These are phyloP conservation scores for Candida ponderosae DNA, from an alignment of 805 yeast genomes.

Conservation along the genomic window DNA sequence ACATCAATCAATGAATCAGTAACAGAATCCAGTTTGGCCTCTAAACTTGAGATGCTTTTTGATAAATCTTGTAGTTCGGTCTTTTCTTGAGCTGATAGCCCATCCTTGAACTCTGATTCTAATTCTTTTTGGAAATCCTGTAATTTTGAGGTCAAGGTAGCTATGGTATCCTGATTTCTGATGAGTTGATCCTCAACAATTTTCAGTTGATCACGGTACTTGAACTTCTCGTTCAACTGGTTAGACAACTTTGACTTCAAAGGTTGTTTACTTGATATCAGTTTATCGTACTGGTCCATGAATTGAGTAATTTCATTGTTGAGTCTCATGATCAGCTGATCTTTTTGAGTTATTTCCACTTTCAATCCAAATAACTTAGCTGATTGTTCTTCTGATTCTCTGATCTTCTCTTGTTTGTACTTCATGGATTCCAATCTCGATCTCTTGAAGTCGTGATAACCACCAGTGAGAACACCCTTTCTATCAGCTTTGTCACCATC, in stretches of 20 bases:
- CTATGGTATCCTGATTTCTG: constrained; percentile 1
- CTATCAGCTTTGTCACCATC: constrained; percentile 89
- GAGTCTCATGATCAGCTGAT: constrained; percentile 41
- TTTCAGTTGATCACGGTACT: constrained; percentile 35
- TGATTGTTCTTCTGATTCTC: constrained; percentile 35
- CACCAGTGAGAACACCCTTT: constrained; percentile 83
- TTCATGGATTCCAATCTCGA: constrained; percentile 69
- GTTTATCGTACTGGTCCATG: constrained; percentile 32
- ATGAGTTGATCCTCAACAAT: constrained; percentile 6
- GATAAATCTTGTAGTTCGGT: constrained; percentile 28
- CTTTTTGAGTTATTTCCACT: constrained; percentile 32
- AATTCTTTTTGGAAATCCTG: constrained; percentile 39
- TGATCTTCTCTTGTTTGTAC: constrained; percentile 42
- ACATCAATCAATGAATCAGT: constrained; percentile 32
- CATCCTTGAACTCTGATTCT: constrained; percentile 42
- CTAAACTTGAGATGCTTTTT: constrained; percentile 27
- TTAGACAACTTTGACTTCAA: constrained; percentile 34
- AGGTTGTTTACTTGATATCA: constrained; percentile 34
- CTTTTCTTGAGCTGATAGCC: constrained; percentile 43
- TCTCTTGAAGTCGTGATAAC: constrained; percentile 61
- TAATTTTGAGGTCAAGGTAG: constrained; percentile 24
- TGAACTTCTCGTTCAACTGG: constrained; percentile 31
- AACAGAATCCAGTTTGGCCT: constrained; percentile 31
- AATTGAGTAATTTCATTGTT: constrained; percentile 35
- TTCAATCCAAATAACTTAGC: constrained; percentile 31